Percentiles rank a stretch among this genome's conserved stretches.
These are phyloP conservation scores for Penicillium mononematosum DNA, from an alignment of 495 filamentous ascomycete species.

Conservation along the genomic window DNA sequence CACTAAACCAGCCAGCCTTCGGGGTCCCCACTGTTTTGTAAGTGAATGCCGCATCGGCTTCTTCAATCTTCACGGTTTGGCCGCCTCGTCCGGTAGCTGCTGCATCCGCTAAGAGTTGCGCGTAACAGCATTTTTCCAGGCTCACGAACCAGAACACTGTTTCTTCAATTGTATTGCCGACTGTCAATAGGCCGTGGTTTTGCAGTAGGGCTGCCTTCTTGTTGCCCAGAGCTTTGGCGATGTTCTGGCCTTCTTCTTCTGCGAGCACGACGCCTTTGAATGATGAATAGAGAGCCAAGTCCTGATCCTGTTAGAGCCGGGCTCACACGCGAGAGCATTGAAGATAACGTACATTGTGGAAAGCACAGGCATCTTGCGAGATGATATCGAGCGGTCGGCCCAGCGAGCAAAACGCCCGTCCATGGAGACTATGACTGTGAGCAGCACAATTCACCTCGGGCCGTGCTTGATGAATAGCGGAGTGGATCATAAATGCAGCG, in stretches of 20 bases:
- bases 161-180: slow-evolving; percentile 56
- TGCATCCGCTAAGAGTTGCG: slow-evolving; percentile 75
- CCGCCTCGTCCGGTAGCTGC: slow-evolving; percentile 65
- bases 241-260: slow-evolving; percentile 65
- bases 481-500: slow-evolving; percentile 68
- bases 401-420: slow-evolving; percentile 64
- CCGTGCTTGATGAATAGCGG: slow-evolving; percentile 64
- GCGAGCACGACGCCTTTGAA: slow-evolving; percentile 76
- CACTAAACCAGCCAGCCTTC: slow-evolving; percentile 67
- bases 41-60: slow-evolving; percentile 66
- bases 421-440: slow-evolving; percentile 71
- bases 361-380: slow-evolving; percentile 69
- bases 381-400: slow-evolving; percentile 69
- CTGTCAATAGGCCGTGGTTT: slow-evolving; percentile 66
- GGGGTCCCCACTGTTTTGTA: slow-evolving; percentile 64
- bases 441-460: slow-evolving; percentile 72
- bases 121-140: slow-evolving; percentile 72
- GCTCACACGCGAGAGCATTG: background rate
- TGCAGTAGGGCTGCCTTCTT: slow-evolving; percentile 71
- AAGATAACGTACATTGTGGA: slow-evolving; percentile 50
- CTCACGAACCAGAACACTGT: slow-evolving; percentile 74
- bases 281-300: slow-evolving; percentile 60
- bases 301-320: slow-evolving; percentile 39
- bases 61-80: slow-evolving; percentile 63
- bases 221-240: slow-evolving; percentile 60